These are phyloP conservation scores for Saccharomyces eubayanus DNA, from an alignment of 805 yeast genomes.

Conservation along the genomic window DNA sequence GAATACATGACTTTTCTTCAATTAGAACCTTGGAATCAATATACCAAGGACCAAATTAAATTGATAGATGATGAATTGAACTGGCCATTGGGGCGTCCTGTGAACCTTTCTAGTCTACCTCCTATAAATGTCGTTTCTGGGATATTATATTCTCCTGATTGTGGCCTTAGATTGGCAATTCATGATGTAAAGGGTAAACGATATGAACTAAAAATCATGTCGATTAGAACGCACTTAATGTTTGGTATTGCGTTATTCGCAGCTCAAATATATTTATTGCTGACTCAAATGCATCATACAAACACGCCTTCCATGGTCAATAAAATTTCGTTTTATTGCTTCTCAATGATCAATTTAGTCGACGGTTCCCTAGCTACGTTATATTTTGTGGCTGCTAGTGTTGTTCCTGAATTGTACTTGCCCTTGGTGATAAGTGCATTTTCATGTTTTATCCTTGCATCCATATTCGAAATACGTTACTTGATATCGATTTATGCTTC, in stretches of 20 bases:
- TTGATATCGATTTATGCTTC: slow-evolving; percentile 57
- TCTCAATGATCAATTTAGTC: slow-evolving; percentile 52
- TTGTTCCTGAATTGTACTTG: slow-evolving; percentile 50
- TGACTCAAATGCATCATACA: slow-evolving; percentile 62
- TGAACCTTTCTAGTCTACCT: slow-evolving; percentile 45
- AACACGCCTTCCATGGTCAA: slow-evolving; percentile 77
- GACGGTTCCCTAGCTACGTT: slow-evolving; percentile 66
- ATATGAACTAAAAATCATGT: slow-evolving; percentile 36
- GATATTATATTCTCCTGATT: slow-evolving; percentile 78
- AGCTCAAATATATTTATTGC: slow-evolving; percentile 46
- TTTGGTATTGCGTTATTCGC: slow-evolving; percentile 40
- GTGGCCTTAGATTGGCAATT: slow-evolving; percentile 51
- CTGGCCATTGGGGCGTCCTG: slow-evolving; percentile 75
- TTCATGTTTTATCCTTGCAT: slow-evolving; percentile 57
- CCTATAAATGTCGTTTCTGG: slow-evolving; percentile 45
- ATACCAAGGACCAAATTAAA: slow-evolving; percentile 41
- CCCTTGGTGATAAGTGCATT: slow-evolving; percentile 65
- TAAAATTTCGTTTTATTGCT: slow-evolving; percentile 59
- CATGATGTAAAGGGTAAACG: slow-evolving; percentile 45
- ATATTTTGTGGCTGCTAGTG: slow-evolving; percentile 49
- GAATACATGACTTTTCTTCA: slow-evolving; percentile 68
- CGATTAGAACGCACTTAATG: slow-evolving; percentile 36
- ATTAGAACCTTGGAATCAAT: slow-evolving; percentile 49
- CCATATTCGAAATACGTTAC: slow-evolving; percentile 69
- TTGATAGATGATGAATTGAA: slow-evolving; percentile 64